Conservation (phyloP, 352 stramenopile genomes). For the Phytophthora idaei region DNA sequence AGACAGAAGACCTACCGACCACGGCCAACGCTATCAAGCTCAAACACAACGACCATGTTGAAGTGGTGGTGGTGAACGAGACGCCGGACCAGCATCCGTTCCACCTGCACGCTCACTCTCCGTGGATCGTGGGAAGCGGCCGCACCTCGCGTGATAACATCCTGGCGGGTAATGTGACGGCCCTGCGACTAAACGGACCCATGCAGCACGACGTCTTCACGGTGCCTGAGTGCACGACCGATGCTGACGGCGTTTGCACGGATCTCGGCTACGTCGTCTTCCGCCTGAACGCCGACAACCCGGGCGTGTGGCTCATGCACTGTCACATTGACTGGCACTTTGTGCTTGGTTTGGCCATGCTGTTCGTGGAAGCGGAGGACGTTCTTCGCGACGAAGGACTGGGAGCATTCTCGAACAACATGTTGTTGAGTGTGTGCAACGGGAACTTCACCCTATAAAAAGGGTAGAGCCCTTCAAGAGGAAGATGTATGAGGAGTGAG, state of each 20-base stretch:
- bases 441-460: constrained; percentile 36
- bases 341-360: constrained; percentile 40
- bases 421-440: constrained; percentile 38
- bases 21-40: constrained; percentile 37
- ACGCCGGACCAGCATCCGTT: constrained; percentile 52
- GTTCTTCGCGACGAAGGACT: constrained; percentile 34
- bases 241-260: constrained; percentile 27
- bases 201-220: constrained; percentile 53
- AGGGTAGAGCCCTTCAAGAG: background rate
- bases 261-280: constrained; percentile 44
- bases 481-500: constrained; percentile 2
- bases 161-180: constrained; percentile 25
- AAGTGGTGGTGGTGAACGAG: constrained; percentile 50
- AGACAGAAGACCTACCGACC: constrained; percentile 36
- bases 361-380: constrained; percentile 45
- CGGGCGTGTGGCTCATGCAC: constrained; percentile 54
- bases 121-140: constrained; percentile 45
- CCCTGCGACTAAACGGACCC: constrained; percentile 31
- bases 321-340: constrained; percentile 58
- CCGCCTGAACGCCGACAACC: constrained; percentile 43
- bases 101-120: constrained; percentile 48
- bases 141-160: constrained; percentile 25
- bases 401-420: constrained; percentile 40
- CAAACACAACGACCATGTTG: constrained; percentile 39
- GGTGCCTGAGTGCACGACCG: constrained; percentile 37